Evolutionary conservation across 83 land plant species (phyloP), one percentile per base, ranked within the genome.

Genomic region (Picea abies): DNA sequence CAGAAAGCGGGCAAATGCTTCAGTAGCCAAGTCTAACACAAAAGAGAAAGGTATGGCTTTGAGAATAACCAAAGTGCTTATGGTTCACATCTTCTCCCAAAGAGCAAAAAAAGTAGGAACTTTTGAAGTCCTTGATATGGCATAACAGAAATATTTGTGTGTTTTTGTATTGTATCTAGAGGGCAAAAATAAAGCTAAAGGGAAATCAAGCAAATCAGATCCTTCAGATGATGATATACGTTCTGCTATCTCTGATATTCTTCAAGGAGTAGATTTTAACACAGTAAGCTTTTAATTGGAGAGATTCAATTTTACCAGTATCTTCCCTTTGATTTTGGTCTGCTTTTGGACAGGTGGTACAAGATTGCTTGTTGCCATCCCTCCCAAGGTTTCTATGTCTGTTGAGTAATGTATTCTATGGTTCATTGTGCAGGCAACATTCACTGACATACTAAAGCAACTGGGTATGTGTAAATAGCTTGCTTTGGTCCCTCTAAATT

Each of bases 231-330:
- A 58, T 20, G 79, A 77, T 25, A 17, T 77, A 1, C 79, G 79
- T 26, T 14, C 37, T 11, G 79, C 62, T 47, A 77, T 77, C 52
- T 58, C 35, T 56, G 63, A 77, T n/a, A 77, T 77, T 77, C 63
- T 77, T 2, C 49, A 77, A 26, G 62, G 35, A 58, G 79, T 77
- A 52, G 79, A 77, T 77, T 77, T 77, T 77, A 77, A 77, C 63
- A 77, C 79, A 15, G 79, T 58, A 52, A 52, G 79, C 23, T 12
- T 25, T 3, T n/a, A 41, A 22, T 16, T 16, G 26, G 39, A 12
- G 15, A 68, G 1, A 6, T 44, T 9, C 0, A 15, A 6, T 68
- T 68, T 68, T 20, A 68, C 49, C 49, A 44, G 8, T 44, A 39
- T 39, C 41, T 39, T 39, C 0, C 41, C 49, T 44, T 44, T 6